Base-by-base conservation (phyloP, 2,329 filamentous ascomycete genomes). In the Pseudogymnoascus sp. region DNA sequence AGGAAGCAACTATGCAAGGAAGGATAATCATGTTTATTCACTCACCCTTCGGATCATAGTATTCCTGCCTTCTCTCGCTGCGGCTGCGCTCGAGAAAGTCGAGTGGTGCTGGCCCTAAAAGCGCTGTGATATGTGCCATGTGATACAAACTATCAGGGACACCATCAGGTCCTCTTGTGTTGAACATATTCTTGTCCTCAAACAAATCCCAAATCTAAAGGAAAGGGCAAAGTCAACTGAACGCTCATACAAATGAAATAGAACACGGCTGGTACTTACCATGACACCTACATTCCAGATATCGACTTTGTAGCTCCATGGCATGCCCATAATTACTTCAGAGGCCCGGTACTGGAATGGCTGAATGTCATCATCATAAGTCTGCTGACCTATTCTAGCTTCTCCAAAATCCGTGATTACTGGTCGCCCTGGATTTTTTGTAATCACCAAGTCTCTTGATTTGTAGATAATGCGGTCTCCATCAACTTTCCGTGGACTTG, bases 211-310 rank as follows among this genome's bases (percentile, higher is more conserved):
- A 61, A 18, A 61, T 45, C 59, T 61, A 33, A 41, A 21, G 28
- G 21, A 18, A 18, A 9, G 5, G 16, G 16, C 16, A 4, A n/a
- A 18, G 37, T 16, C 37, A 40, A 40, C 9, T 6, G 37, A 9
- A 18, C n/a, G 6, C 37, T 18, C n/a, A 3, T 40, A n/a, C 5
- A 37, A 37, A 37, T 5, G 33, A 6, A 9, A 14, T n/a, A 40
- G n/a, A 9, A n/a, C 16, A 40, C 6, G 8, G 62, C 12, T 33
- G 5, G 18, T 40, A 16, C 73, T 69, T 73, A 80, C 78, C 79
- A 82, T 75, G 62, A 75, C 79, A 4, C 78, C 79, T 2, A 73
- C 73, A 63, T 80, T 81, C 80, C 80, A 83, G 60, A 83, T 77
- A 67, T 83, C 80, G 11, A 79, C 71, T 9, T 73, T 69, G 59